Base-by-base conservation (phyloP, 768 basidiomycete species). In the Trametopsis cervina region DNA sequence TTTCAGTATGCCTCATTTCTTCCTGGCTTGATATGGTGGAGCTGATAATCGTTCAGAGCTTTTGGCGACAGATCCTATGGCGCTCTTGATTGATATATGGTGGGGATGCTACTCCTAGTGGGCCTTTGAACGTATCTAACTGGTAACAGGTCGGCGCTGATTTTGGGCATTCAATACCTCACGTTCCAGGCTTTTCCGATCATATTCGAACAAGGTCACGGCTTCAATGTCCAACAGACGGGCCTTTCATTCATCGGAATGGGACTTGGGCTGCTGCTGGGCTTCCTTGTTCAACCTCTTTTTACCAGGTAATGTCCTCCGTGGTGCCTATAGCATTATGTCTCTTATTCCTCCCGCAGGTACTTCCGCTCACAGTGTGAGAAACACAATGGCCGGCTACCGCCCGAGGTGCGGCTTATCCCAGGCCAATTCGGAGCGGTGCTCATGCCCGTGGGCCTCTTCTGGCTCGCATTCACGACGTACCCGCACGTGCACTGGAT, bases 31-130 rank as follows among this genome's bases (percentile, higher is more conserved):
- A 11, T 13, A 17, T 22, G 12, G 22, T 9, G n/a, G 9, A 36
- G 44, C 45, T 36, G 47, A 20, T 44, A 22, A 29, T 26, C 33
- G 12, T 2, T 26, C 50, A 85, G 84, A 80, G 60, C 66, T 89
- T 5, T 65, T 87, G 7, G 37, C 77, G 0, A 75, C 69, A 41
- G 85, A 93, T 54, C 71, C 75, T 15, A 91, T 90, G 86, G 83
- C 83, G 0, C 69, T 89, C 2, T 63, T 83, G 5, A 69, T 91
- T 9, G 74, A 88, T 60, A 60, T 75, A 12, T 90, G 88, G 89
- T 85, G 60, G 1, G 73, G 56, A 20, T 29, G 12, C 21, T 7
- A 18, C 46, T 55, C 59, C 4, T 27, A 45, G 6, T 3, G 11
- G 12, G 43, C 37, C 11, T 20, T 24, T 40, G 37, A 44, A 13